Evolutionary conservation across 2,329 filamentous ascomycete genomes (phyloP), one percentile per base, ranked within the genome.

Genomic region (Gyromitra esculenta): DNA sequence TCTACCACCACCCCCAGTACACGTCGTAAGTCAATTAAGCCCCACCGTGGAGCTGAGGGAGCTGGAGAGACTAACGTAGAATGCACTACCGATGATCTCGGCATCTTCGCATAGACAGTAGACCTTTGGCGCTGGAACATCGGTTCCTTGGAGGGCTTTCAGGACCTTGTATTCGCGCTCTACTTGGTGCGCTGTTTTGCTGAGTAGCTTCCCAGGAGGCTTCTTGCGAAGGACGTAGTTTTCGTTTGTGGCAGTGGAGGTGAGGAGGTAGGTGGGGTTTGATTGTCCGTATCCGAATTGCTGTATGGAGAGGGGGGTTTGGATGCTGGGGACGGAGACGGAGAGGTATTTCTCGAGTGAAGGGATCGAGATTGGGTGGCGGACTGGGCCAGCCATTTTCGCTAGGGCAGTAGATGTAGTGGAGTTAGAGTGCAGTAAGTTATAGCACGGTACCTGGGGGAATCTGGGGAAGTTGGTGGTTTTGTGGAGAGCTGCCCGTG

Each of bases 241-340:
- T 80, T 73, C 48, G 50, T 63, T 86, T 84, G 66, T 37, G 15
- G 15, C 25, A 90, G 89, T 82, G 90, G 67, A 90, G 15, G 90
- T 97, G 82, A 98, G 87, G 82, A 95, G 93, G 85, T 98, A 99
- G 1, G 96, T 99, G 57, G 96, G 96, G 83, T 98, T 99, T 75
- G 93, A 97, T 85, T 98, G 96, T 76, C 96, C 96, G 83, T 96
- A 98, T 81, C 94, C 93, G 83, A 98, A 99, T 92, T 98, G 72
- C 48, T 72, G 96, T 80, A 98, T 86, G 59, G 94, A 91, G 79
- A 98, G 86, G 0, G 96, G 96, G 13, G 89, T 88, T 84, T 91
- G 89, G 82, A 99, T 94, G 81, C 91, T 88, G 1, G 93, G 93
- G n/a, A 97, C 92, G 85, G 94, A 88, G 77, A 88, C 84, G 70